These are phyloP conservation scores for Cladochytrium replicatum DNA, from an alignment of 192 early-diverging fungal genomes.

Conservation along the genomic window DNA sequence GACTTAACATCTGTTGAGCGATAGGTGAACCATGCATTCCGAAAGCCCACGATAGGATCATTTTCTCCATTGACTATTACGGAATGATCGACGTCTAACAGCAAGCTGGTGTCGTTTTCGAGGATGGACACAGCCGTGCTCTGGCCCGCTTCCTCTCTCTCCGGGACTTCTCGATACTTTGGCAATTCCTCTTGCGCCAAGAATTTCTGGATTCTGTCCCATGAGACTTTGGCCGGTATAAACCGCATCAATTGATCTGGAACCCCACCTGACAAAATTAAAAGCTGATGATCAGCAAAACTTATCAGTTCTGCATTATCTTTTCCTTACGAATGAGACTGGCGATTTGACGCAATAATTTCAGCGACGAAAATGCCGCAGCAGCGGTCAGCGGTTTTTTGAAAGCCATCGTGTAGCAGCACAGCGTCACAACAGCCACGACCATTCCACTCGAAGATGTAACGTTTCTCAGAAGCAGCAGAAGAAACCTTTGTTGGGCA, in stretches of 20 bases:
- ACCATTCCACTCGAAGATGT: conserved; percentile 38
- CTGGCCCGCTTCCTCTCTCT: too few species aligned
- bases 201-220: conserved; percentile 59
- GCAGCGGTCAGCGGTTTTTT: conserved; percentile 50
- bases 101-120: too few species aligned
- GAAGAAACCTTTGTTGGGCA: too few species aligned
- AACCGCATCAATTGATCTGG: conserved; percentile 40
- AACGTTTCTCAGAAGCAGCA: too few species aligned
- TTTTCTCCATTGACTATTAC: too few species aligned
- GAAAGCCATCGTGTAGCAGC: conserved; percentile 34
- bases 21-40: conserved; percentile 15
- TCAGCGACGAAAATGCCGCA: conserved; percentile 49
- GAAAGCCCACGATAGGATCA: conserved; percentile 13
- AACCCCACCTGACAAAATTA: too few species aligned
- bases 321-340: too few species aligned
- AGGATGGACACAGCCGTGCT: too few species aligned
- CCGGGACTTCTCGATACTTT: conserved; percentile 15
- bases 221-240: conserved; percentile 41
- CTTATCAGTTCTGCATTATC: too few species aligned
- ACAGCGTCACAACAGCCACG: conserved; percentile 40
- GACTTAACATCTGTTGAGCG: conserved; percentile 3
- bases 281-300: too few species aligned
- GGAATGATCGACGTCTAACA: too few species aligned
- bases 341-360: too few species aligned
- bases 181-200: conserved; percentile 62